Evolutionary conservation across 495 filamentous ascomycete species (phyloP).

Genomic region (Chaetomium fimeti): DNA sequence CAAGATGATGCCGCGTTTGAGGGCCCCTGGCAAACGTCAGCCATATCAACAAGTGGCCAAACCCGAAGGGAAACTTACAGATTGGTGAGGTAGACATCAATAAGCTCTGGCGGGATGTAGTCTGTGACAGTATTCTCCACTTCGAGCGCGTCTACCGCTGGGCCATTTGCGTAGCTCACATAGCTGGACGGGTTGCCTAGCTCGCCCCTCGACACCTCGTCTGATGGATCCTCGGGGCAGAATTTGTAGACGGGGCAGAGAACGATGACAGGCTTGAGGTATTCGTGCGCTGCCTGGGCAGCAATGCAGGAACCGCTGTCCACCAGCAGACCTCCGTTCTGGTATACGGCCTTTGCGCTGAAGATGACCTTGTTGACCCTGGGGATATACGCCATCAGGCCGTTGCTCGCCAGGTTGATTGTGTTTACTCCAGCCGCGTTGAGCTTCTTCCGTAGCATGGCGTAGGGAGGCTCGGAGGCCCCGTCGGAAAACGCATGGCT

Average conservation of each 20-base stretch:
- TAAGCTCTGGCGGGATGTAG: conserved; percentile 75
- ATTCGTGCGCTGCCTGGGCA: conserved; percentile 75
- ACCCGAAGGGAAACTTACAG: conserved; percentile 57
- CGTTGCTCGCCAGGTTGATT: conserved; percentile 76
- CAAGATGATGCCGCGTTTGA: conserved; percentile 76
- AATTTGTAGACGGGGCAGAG: conserved; percentile 86
- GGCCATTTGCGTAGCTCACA: conserved; percentile 69
- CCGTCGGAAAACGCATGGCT: conserved; percentile 40
- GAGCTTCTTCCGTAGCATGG: conserved; percentile 69
- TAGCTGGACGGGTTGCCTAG: conserved; percentile 74
- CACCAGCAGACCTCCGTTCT: conserved; percentile 79
- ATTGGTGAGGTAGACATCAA: conserved; percentile 91
- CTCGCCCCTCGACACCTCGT: conserved; percentile 73
- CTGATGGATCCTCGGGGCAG: conserved; percentile 80
- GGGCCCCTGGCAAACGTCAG: conserved; percentile 60
- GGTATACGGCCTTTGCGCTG: conserved; percentile 77
- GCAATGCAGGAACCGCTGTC: conserved; percentile 75
- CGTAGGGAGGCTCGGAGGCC: conserved; percentile 38
- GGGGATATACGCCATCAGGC: conserved; percentile 87
- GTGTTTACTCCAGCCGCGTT: conserved; percentile 73
- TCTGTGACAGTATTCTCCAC: conserved; percentile 79
- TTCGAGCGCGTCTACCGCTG: conserved; percentile 70
- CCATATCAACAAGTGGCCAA: conserved; percentile 8
- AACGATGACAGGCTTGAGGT: conserved; percentile 78
- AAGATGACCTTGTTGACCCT: conserved; percentile 92